These are phyloP conservation scores for Metschnikowia cerradonensis DNA, from an alignment of 805 yeast genomes.

Conservation along the genomic window DNA sequence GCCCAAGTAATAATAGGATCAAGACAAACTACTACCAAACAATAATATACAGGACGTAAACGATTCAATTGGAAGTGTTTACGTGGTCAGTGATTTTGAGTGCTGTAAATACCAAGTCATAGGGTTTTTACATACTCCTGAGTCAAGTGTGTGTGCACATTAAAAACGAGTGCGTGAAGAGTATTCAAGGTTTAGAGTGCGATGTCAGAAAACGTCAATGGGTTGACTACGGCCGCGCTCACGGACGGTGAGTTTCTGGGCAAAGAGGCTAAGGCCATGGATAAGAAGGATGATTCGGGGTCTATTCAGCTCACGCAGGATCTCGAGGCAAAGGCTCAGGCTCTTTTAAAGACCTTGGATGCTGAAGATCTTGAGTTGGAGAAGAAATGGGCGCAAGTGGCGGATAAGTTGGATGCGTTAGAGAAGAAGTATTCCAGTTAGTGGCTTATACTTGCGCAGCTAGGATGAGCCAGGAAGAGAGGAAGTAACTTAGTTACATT, in stretches of 20 bases:
- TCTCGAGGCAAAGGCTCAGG: conserved; percentile 26
- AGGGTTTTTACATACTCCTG: too few relatives aligned
- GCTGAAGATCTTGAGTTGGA: conserved; percentile 27
- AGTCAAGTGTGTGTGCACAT: too few relatives aligned
- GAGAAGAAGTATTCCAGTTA: not conserved
- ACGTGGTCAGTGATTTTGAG: too few relatives aligned
- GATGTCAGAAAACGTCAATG: conserved; percentile 19
- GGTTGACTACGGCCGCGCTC: conserved; percentile 33
- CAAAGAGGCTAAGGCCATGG: conserved; percentile 5
- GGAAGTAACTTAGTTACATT: too few relatives aligned
- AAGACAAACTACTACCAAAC: too few relatives aligned
- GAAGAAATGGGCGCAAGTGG: conserved; percentile 22
- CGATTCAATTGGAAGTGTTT: too few relatives aligned
- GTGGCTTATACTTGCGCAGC: not conserved
- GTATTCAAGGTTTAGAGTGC: too few relatives aligned
- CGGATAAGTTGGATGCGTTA: conserved; percentile 17
- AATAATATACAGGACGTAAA: too few relatives aligned
- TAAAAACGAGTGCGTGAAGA: too few relatives aligned
- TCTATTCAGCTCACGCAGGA: conserved; percentile 33
- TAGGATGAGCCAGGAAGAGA: too few relatives aligned
- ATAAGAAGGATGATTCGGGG: conserved; percentile 8
- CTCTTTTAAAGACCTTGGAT: conserved; percentile 21
- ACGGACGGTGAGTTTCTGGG: conserved; percentile 24
- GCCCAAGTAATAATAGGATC: too few relatives aligned
- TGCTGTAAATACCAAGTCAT: too few relatives aligned